Base-by-base conservation (phyloP, 176 grass and related monocot genomes). In the Phoenix roebelenii region DNA sequence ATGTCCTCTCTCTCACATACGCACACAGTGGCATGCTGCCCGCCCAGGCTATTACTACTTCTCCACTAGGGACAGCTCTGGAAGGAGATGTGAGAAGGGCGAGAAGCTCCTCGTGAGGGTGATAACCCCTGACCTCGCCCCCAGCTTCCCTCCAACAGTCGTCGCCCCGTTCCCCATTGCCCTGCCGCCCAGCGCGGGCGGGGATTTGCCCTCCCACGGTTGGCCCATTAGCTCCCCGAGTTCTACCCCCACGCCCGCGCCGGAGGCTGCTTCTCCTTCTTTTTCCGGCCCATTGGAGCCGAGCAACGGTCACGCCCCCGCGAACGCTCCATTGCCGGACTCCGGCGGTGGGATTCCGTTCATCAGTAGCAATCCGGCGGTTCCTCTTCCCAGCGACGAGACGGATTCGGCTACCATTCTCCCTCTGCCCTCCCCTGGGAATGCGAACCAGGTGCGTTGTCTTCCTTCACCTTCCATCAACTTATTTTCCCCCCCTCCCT, bases 311-410 rank as follows among this genome's bases (percentile, higher is more conserved):
- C 73, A 69, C 2, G 53, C 78, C 7, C 22, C 63, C 15, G 55
- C 76, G 0, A 55, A 50, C 7, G 25, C 75, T 26, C 90, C 86
- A 15, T 72, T 74, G 26, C 51, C 77, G 35, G 84, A 73, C 20
- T 22, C 29, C 18, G 71, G 17, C 3, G 22, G 77, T 5, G 80
- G 77, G 51, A 67, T 85, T 16, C 80, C 88, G 25, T 97, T 97
- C 69, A 91, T 97, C 66, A 88, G 78, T 64, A 97, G 87, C 72
- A 91, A 75, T 60, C 92, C 92, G 17, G 83, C 81, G 1, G 87
- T 97, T 69, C 84, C 87, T 54, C 68, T 97, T 60, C 87, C 92
- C 3, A 77, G 72, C 57, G 87, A 83, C 18, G 72, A 91, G 30
- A 85, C 87, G 10, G 92, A 88, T 67, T 82, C 84, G 15, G 83